Percentiles rank a stretch among this genome's conserved stretches.
These are phyloP conservation scores for Monilinia fructicola DNA, from an alignment of 2,329 filamentous ascomycete genomes.

Conservation along the genomic window DNA sequence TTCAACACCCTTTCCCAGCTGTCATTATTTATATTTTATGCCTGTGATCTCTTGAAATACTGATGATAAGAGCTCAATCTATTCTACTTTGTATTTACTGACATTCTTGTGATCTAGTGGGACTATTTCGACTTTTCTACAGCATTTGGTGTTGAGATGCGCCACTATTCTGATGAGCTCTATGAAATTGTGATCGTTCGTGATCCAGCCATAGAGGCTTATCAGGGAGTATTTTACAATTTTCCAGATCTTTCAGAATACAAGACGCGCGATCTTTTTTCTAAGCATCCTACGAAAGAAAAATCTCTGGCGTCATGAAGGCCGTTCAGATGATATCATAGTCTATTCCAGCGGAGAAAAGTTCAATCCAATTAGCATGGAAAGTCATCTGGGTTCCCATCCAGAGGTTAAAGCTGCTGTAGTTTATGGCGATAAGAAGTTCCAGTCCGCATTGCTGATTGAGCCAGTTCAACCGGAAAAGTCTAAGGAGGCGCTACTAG, in stretches of 20 bases:
- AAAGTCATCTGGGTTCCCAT: conserved; percentile 39
- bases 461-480: conserved; percentile 33
- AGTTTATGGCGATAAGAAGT: conserved; percentile 41
- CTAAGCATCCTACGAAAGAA: conserved; percentile 41
- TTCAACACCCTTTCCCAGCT: neutral
- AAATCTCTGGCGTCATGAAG: conserved; percentile 42
- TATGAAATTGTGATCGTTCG: conserved; percentile 37
- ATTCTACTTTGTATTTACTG: neutral
- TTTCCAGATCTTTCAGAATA: conserved; percentile 42
- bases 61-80: no score
- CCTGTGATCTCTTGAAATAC: neutral
- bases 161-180: neutral
- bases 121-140: conserved; percentile 21
- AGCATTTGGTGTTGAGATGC: conserved; percentile 7
- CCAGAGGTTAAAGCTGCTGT: conserved; percentile 40
- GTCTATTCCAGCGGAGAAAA: conserved; percentile 47
- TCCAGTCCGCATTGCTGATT: conserved; percentile 43
- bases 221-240: conserved; percentile 40
- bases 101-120: neutral
- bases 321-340: conserved; percentile 45
- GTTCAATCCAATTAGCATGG: conserved; percentile 46
- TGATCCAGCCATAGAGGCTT: conserved; percentile 19
- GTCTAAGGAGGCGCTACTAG: conserved; percentile 1
- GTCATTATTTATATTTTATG: neutral
- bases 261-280: conserved; percentile 43